A percentile compares a stretch with the other conserved stretches of the same genome.
Conservation (phyloP, 345 rosid genomes). For the Linum lewisii region DNA sequence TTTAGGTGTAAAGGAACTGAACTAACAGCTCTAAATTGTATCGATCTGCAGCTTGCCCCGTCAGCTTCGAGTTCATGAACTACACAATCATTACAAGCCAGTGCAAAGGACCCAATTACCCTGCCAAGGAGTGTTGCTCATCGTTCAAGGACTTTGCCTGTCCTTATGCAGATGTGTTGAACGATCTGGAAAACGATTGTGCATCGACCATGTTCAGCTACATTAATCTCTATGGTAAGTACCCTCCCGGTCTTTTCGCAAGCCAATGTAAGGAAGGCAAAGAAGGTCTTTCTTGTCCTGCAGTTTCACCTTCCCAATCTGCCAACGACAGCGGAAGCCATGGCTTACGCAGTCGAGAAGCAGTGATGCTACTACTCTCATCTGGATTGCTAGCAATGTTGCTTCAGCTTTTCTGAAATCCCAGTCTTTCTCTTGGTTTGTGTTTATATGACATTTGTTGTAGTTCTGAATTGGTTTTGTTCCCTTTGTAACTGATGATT, state of each 20-base stretch:
- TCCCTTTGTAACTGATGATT: background rate
- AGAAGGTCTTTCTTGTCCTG: background rate
- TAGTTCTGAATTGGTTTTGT: background rate
- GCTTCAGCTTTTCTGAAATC: background rate
- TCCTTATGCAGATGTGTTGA: background rate
- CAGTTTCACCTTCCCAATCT: background rate
- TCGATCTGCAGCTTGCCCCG: background rate
- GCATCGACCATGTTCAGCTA: background rate
- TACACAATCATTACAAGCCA: background rate
- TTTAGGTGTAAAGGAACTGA: no score
- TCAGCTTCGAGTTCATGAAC: background rate
- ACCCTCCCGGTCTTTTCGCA: background rate
- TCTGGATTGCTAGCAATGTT: background rate
- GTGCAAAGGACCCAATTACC: background rate
- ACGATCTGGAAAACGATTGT: background rate
- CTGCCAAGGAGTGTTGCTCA: background rate
- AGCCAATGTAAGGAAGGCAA: background rate
- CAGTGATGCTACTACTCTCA: background rate
- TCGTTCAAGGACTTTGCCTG: background rate
- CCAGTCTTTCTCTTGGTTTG: background rate
- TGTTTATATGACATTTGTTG: background rate
- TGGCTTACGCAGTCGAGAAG: background rate
- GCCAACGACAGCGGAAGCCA: background rate
- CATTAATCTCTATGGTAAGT: background rate
- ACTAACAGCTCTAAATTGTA: no score